Evolutionary conservation across 306 rosid species (phyloP).

Genomic region (Macrotyloma uniflorum): DNA sequence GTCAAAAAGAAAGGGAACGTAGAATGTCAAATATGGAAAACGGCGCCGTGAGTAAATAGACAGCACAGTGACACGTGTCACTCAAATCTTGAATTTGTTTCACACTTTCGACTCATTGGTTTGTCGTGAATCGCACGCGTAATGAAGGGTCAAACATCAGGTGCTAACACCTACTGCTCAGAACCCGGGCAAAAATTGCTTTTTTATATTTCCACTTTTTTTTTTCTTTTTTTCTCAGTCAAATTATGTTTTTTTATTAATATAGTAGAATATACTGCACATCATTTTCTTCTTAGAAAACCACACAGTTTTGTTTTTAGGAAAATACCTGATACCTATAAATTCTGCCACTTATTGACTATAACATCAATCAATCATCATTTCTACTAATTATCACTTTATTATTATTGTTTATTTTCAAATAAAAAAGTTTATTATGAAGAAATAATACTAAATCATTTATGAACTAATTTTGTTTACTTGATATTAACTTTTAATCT

Average conservation of each 20-base stretch:
- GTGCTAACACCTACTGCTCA: conserved; percentile 24
- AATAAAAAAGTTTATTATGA: not conserved
- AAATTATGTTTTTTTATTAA: not conserved
- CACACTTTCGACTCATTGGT: conserved; percentile 14
- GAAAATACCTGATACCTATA: not conserved
- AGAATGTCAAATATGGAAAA: conserved; percentile 49
- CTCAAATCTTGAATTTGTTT: not conserved
- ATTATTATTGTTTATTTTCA: not conserved
- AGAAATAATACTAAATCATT: too few species aligned
- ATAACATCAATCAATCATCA: not conserved
- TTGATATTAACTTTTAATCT: not conserved
- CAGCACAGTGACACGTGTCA: conserved; percentile 55
- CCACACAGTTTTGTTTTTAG: not conserved
- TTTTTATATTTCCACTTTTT: not conserved
- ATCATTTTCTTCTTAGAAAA: conserved; percentile 9
- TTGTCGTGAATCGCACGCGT: conserved; percentile 94
- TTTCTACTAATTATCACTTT: not conserved
- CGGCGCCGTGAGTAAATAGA: conserved; percentile 48
- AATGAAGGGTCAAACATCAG: conserved; percentile 64
- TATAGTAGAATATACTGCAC: not conserved
- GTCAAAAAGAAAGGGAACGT: not conserved
- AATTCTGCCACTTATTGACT: not conserved
- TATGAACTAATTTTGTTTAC: too few species aligned
- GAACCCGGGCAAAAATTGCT: not conserved
- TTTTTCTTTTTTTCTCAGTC: not conserved